phyloP scores from a whole-genome alignment of 805 yeast genomes.

The Osmozyma mogii region DNA sequence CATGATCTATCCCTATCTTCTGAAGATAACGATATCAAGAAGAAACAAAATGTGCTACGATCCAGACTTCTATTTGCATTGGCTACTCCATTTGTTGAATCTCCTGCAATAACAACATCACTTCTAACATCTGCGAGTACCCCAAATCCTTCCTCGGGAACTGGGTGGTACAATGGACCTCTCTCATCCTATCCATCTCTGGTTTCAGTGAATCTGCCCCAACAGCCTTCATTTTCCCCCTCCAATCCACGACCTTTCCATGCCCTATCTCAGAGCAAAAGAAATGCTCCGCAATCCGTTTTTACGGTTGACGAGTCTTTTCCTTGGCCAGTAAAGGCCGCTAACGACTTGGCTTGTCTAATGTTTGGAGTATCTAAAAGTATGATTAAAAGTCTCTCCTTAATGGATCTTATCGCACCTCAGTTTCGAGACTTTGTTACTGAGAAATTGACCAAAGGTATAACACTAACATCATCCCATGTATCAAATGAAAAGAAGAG shows the following conservation, averaged over 20 bases:
- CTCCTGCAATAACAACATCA: conserved; percentile 21
- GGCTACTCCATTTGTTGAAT: conserved; percentile 58
- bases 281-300: conserved; percentile 71
- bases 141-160: conserved; percentile 4
- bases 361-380: conserved; percentile 74
- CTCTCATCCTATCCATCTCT: too few relatives aligned
- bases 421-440: conserved; percentile 66
- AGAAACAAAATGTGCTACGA: conserved; percentile 35
- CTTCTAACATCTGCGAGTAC: conserved; percentile 7
- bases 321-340: conserved; percentile 79
- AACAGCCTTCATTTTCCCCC: conserved; percentile 2
- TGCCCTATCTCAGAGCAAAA: conserved; percentile 60
- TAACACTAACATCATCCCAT: too few relatives aligned
- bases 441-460: conserved; percentile 38
- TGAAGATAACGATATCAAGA: conserved; percentile 13
- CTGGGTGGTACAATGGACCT: conserved; percentile 12
- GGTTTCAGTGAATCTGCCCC: conserved; percentile 17
- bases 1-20: conserved; percentile 50
- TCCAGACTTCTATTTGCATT: conserved; percentile 50
- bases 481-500: conserved; percentile 9
- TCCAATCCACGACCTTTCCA: conserved; percentile 45
- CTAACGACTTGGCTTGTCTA: conserved; percentile 83
- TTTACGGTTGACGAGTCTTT: conserved; percentile 66
- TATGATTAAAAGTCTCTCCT: conserved; percentile 51
- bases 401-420: conserved; percentile 72